Conservation (phyloP, 2,329 filamentous ascomycete genomes). For the Xylariaceae sp. region DNA sequence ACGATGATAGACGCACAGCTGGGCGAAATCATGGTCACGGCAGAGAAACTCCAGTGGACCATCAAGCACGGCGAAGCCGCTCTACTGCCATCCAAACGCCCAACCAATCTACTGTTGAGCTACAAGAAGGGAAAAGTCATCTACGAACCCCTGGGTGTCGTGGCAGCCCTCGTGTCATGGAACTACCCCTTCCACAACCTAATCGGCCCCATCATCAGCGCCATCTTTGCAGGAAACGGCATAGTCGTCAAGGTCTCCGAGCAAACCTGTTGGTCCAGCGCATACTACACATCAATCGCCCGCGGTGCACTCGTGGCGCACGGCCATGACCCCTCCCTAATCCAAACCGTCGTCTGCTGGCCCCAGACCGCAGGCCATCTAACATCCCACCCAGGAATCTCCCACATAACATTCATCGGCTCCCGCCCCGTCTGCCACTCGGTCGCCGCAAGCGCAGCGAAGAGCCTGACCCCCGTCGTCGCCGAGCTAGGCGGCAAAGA, state of each 20-base stretch:
- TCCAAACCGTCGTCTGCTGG: conserved; percentile 87
- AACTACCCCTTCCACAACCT: conserved; percentile 98
- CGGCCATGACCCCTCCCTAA: conserved; percentile 75
- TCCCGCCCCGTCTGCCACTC: conserved; percentile 82
- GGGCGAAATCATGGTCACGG: conserved; percentile 91
- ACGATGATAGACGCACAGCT: conserved; percentile 92
- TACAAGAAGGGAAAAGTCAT: conserved; percentile 90
- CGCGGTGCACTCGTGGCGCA: conserved; percentile 77
- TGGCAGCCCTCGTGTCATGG: conserved; percentile 92
- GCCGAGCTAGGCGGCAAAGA: conserved; percentile 96
- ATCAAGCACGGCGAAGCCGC: conserved; percentile 85
- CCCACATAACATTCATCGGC: conserved; percentile 94
- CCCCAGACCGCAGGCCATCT: conserved; percentile 77
- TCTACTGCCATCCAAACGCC: conserved; percentile 66
- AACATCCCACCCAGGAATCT: conserved; percentile 79
- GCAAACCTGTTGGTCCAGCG: conserved; percentile 88
- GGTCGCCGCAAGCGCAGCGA: conserved; percentile 83
- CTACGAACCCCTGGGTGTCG: conserved; percentile 91
- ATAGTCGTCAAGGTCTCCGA: conserved; percentile 94
- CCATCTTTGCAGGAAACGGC: conserved; percentile 86
- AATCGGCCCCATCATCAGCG: conserved; percentile 84
- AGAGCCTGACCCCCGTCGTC: conserved; percentile 79
- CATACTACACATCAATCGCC: conserved; percentile 77
- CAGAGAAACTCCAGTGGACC: conserved; percentile 93
- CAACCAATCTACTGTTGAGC: conserved; percentile 89